Evolutionary conservation across 305 asterid species (phyloP), one percentile per base, ranked within the genome.

Genomic region (Striga hermonthica): DNA sequence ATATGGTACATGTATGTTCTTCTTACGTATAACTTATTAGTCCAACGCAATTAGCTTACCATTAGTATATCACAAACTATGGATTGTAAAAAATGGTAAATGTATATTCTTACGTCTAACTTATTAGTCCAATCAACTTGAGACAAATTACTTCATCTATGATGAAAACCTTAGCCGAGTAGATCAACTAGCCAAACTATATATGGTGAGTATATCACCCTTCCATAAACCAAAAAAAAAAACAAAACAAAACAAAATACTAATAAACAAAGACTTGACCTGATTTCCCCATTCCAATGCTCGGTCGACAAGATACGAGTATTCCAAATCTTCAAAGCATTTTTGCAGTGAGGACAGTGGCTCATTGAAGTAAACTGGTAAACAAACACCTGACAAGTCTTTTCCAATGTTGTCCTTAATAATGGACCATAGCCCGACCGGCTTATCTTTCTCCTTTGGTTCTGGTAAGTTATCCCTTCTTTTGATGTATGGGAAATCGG

Each of bases 351-450:
- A 93, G 60, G 99, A 90, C 65, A 93, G 80, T 55, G 99, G 99
- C 85, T 93, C 99, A 48, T 93, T 93, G 79, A 93, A 93, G 85
- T 84, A 93, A 44, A 93, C 99, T 64, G 99, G 97, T 66, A 93
- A 95, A 79, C 99, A 93, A 71, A 93, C 99, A 73, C 99, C 96
- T 41, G 99, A 90, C 74, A 93, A 86, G 67, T 93, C 97, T 83
- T 93, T 93, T 72, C 99, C 99, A 59, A 93, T 93, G 73, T 93
- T 93, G 76, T 93, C 99, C 87, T 93, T 93, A 72, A 93, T 93
- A 73, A 93, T 85, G 41, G 99, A 90, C 99, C 97, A 90, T 60
- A 93, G 76, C 64, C 99, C 95, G 65, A 90, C 80, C 34, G 96
- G 96, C 86, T 82, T 93, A 76, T 93, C 99, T 67, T 84, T 90